These are phyloP conservation scores for Physocladia obscura DNA, from an alignment of 192 early-diverging fungal genomes.

Conservation along the genomic window DNA sequence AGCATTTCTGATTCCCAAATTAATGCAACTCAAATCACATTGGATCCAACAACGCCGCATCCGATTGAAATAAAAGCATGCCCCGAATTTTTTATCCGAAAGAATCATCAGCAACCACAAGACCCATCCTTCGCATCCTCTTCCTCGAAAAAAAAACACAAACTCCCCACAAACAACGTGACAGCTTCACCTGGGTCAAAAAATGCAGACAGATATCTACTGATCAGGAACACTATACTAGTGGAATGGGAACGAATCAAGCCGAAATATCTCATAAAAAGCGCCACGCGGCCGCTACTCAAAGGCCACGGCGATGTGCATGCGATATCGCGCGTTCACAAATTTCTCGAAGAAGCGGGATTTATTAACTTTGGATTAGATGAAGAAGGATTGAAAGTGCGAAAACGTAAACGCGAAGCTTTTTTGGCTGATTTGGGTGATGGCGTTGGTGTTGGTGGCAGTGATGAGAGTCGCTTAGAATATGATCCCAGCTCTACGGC, in stretches of 20 bases:
- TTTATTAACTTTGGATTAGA: slow-evolving; percentile 71
- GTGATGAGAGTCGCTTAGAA: background rate
- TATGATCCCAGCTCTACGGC: background rate
- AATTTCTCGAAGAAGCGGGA: slow-evolving; percentile 74
- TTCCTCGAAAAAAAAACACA: background rate
- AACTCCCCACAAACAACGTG: slow-evolving; percentile 46
- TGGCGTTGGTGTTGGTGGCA: background rate
- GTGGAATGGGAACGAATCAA: slow-evolving; percentile 65
- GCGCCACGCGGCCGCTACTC: slow-evolving; percentile 69
- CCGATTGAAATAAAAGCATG: slow-evolving; percentile 35
- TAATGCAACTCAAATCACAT: background rate
- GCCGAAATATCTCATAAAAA: slow-evolving; percentile 80
- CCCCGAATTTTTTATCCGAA: slow-evolving; percentile 42
- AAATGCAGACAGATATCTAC: slow-evolving; percentile 84
- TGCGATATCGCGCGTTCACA: slow-evolving; percentile 83
- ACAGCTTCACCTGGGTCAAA: slow-evolving; percentile 35
- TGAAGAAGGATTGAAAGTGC: slow-evolving; percentile 30
- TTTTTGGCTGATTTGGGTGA: too few species aligned
- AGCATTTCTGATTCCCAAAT: too few species aligned
- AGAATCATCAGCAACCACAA: slow-evolving; percentile 41
- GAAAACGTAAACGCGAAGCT: background rate
- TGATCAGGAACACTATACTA: slow-evolving; percentile 86
- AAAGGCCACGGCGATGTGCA: slow-evolving; percentile 90
- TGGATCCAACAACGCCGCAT: slow-evolving; percentile 30
- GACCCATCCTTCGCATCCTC: too few species aligned